Percentiles rank a stretch among this genome's conserved stretches.
These are phyloP conservation scores for Biscogniauxia sp. DNA, from an alignment of 2,329 filamentous ascomycete species.

Conservation along the genomic window DNA sequence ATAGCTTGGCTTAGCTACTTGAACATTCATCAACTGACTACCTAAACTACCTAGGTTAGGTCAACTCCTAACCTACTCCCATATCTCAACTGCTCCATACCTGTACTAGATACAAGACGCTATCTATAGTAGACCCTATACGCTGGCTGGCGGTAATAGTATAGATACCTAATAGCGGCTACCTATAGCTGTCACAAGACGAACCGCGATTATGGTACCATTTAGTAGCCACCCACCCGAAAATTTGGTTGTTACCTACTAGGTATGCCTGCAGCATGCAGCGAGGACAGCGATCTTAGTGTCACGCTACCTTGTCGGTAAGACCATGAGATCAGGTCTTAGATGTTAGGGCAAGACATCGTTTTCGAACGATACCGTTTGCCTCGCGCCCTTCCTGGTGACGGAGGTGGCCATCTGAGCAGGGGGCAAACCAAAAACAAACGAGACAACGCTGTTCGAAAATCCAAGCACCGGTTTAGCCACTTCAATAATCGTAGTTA, in stretches of 20 bases:
- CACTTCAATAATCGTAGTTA: background rate
- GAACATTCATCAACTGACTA: no score
- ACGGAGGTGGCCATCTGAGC: background rate
- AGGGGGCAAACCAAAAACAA: no score
- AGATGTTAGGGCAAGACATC: background rate
- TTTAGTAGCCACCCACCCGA: background rate
- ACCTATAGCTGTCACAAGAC: background rate
- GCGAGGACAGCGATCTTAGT: background rate
- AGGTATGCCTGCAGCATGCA: background rate
- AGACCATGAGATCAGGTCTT: background rate
- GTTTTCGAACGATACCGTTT: background rate
- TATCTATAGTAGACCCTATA: no score
- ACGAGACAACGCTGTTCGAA: no score
- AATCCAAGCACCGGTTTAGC: background rate
- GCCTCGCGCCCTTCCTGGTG: background rate
- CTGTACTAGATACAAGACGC: no score
- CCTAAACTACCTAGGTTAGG: no score
- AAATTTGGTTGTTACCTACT: background rate
- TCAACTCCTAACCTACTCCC: no score
- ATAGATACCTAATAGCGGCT: background rate
- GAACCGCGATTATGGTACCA: background rate
- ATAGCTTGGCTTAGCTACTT: no score
- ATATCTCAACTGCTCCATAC: no score
- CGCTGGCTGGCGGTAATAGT: no score
- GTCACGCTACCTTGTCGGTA: background rate